Evolutionary conservation across 805 yeast genomes (phyloP).

Genomic region (Schwanniomyces vanrijiae): DNA sequence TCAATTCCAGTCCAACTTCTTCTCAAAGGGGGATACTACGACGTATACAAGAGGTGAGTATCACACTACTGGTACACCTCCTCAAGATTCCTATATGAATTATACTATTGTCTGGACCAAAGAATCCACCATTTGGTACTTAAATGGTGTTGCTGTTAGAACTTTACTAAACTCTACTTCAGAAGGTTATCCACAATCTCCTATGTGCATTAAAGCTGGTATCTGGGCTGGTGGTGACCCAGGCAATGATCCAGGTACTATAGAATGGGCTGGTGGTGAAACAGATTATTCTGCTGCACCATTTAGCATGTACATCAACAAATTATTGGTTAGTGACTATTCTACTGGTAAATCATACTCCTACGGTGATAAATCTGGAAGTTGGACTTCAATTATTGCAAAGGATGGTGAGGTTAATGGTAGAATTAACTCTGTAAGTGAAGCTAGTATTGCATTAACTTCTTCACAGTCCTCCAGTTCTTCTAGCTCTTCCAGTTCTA

Average conservation of each 20-base stretch:
- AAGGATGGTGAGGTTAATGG: conserved; percentile 62
- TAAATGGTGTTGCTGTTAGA: conserved; percentile 69
- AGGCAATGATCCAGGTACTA: conserved; percentile 60
- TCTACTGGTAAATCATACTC: conserved; percentile 59
- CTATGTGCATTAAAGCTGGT: conserved; percentile 69
- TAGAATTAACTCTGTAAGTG: conserved; percentile 29
- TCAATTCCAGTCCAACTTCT: conserved; percentile 75
- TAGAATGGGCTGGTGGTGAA: conserved; percentile 78
- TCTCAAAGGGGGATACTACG: conserved; percentile 73
- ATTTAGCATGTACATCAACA: conserved; percentile 60
- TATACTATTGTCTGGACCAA: conserved; percentile 84
- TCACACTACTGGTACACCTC: conserved; percentile 52
- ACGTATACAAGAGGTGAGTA: conserved; percentile 79
- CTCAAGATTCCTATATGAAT: conserved; percentile 62
- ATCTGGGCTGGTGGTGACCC: conserved; percentile 84
- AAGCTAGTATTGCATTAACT: conserved; percentile 27
- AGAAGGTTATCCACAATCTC: conserved; percentile 83
- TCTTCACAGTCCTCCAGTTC: too few relatives aligned
- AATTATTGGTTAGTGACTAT: conserved; percentile 60
- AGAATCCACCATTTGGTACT: conserved; percentile 60
- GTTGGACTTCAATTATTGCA: conserved; percentile 57
- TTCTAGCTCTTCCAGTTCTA: background rate
- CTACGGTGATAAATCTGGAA: conserved; percentile 55
- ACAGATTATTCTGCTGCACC: conserved; percentile 67
- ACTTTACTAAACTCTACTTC: conserved; percentile 51